Evolutionary conservation across 371 early-diverging fungal species (phyloP).

Genomic region (Mucor ambiguus): DNA sequence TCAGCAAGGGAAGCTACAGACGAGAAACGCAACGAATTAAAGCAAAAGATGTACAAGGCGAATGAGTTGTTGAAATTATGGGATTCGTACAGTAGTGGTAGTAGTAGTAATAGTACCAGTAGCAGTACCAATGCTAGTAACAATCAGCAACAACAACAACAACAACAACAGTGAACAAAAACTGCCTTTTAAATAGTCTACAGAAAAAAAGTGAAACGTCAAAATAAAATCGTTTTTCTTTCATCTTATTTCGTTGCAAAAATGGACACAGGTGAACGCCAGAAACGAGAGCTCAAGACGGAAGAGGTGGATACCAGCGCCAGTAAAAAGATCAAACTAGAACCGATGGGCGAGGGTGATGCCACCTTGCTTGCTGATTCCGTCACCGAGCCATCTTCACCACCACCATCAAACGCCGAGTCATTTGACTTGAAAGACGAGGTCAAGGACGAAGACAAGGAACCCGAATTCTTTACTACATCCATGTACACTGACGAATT

Average conservation of each 20-base stretch:
- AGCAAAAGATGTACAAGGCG: neutral
- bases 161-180: too few relatives aligned
- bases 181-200: too few relatives aligned
- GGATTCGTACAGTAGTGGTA: neutral
- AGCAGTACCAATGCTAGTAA: too few relatives aligned
- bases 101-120: neutral
- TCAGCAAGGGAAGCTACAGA: neutral
- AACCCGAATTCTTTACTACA: conserved; percentile 12
- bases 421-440: neutral
- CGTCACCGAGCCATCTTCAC: too few relatives aligned
- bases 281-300: neutral
- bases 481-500: conserved; percentile 62
- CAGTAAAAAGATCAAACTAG: neutral
- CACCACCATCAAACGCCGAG: neutral
- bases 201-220: too few relatives aligned
- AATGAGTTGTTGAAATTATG: neutral
- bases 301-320: neutral
- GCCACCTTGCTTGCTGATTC: too few relatives aligned
- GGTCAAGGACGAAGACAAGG: neutral
- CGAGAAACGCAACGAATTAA: neutral
- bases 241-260: too few relatives aligned
- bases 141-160: too few relatives aligned
- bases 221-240: too few relatives aligned
- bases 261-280: neutral
- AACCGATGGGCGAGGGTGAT: neutral